Base-by-base conservation (phyloP, 73 alveolate genomes). In the Effrenium voratum region DNA sequence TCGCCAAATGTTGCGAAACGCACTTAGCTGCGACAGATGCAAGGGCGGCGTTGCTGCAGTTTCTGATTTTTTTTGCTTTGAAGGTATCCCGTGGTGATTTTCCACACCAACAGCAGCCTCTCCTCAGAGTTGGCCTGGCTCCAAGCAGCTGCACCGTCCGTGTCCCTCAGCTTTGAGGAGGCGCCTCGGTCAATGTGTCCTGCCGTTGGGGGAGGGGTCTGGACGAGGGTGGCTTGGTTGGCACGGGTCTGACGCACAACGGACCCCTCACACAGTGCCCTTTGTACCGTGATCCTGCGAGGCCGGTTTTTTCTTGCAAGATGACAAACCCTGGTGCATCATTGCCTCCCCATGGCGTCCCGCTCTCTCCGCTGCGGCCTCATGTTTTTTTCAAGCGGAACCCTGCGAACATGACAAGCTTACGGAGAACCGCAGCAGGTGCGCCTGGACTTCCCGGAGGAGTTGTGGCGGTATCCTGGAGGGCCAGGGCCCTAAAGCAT, bases 101-200 rank as follows among this genome's bases (percentile, higher is more conserved):
- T 92, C 57, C 98, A 92, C 70, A 92, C 92, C 98, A 92, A 92
- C 82, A 75, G 68, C 98, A 75, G 90, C 26, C 30, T 79, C 38
- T n/a, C 59, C 19, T 47, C 81, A 3, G 98, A 92, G 57, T 40
- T 92, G 34, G 43, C 32, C 26, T 92, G 98, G 98, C 40, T 92
- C 49, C 47, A 30, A 13, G 46, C 97, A 36, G 52, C n/a, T 2
- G 73, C 97, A 2, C 30, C n/a, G 45, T 87, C 15, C n/a, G 15
- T 90, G 97, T 28, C 3, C 0, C 59, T 76, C 30, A 36, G 30
- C 60, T 76, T 76, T 15, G 87, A 76, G 36, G 60, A 76, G 41
- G 63, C 63, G 63, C 26, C n/a, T n/a, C n/a, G n/a, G n/a, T n/a
- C n/a, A n/a, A n/a, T n/a, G n/a, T n/a, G n/a, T n/a, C n/a, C n/a